Percentiles rank a stretch among this genome's conserved stretches.
Evolutionary conservation across 108 stramenopile species (phyloP).

Genomic region (Nannochloropsis oceanica): DNA sequence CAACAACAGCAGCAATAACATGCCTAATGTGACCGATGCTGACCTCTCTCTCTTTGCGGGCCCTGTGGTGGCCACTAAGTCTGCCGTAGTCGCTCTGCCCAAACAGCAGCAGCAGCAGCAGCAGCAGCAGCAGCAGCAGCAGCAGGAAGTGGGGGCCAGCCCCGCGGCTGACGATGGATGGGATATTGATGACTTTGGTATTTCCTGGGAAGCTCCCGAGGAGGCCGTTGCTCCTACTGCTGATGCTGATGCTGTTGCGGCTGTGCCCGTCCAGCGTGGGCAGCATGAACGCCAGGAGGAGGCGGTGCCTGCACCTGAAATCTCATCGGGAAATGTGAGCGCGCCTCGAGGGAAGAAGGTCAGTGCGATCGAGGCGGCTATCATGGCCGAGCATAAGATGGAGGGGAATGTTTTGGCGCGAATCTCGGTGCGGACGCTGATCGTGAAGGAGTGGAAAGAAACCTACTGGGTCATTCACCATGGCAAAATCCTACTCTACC

Average conservation of each 20-base stretch:
- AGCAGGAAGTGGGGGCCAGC: conserved; percentile 11
- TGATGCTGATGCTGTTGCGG: background rate
- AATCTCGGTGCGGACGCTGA: conserved; percentile 24
- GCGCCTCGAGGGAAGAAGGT: background rate
- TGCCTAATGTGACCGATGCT: background rate
- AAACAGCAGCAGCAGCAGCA: background rate
- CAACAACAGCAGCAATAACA: background rate
- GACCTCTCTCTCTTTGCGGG: background rate
- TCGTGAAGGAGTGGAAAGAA: conserved; percentile 30
- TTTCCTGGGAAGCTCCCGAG: background rate
- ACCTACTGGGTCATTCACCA: conserved; percentile 24
- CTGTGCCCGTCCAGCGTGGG: background rate
- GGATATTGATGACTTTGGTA: conserved; percentile 1
- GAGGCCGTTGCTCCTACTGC: background rate
- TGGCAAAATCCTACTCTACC: conserved; percentile 22
- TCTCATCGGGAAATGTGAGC: background rate
- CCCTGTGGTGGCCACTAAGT: background rate
- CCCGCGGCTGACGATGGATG: background rate
- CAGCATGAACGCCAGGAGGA: conserved; percentile 6
- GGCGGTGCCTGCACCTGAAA: background rate
- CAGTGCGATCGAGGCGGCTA: conserved; percentile 17
- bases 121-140: conserved; percentile 19
- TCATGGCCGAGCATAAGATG: conserved; percentile 15
- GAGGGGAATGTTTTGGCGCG: conserved; percentile 27
- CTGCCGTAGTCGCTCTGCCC: background rate